Conservation (phyloP, 441 rosid genomes). For the Isatis lusitanica region DNA sequence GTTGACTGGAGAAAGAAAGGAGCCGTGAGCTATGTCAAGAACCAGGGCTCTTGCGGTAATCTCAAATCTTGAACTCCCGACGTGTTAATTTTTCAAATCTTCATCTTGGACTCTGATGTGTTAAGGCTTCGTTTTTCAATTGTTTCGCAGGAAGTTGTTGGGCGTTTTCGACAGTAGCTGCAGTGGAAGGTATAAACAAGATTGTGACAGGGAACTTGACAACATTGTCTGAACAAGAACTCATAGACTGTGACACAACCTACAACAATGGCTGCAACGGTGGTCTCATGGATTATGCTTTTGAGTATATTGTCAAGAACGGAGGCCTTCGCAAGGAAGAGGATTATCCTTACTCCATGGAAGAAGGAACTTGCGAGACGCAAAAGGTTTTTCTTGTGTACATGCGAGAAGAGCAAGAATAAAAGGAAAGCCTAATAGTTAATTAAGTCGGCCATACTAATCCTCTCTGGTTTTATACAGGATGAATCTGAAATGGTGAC, state of each 20-base stretch:
- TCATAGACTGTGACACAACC: slow-evolving; percentile 59
- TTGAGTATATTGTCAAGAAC: slow-evolving; percentile 44
- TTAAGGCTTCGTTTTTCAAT: background rate
- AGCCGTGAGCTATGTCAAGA: slow-evolving; percentile 76
- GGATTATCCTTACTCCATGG: slow-evolving; percentile 68
- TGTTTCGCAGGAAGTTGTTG: slow-evolving; percentile 60
- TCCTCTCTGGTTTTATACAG: slow-evolving; percentile 24
- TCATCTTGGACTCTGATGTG: background rate
- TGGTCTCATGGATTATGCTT: slow-evolving; percentile 72
- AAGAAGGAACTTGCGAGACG: slow-evolving; percentile 59
- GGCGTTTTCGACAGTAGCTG: slow-evolving; percentile 77
- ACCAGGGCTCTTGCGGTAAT: slow-evolving; percentile 90
- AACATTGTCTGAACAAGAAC: slow-evolving; percentile 65
- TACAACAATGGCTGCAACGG: slow-evolving; percentile 71
- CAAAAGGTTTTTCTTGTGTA: slow-evolving; percentile 42
- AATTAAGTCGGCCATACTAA: background rate
- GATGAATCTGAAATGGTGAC: slow-evolving; percentile 48
- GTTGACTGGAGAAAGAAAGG: slow-evolving; percentile 96
- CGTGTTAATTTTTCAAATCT: background rate
- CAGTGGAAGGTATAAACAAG: slow-evolving; percentile 67
- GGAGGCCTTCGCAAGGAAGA: slow-evolving; percentile 64
- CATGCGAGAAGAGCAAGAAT: background rate
- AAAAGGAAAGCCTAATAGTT: background rate
- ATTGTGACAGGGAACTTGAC: slow-evolving; percentile 61
- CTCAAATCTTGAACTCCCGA: background rate